Percentiles rank a stretch among this genome's conserved stretches.
These are phyloP conservation scores for Hanseniaspora sp. DNA, from an alignment of 1,139 yeast genomes.

Conservation along the genomic window DNA sequence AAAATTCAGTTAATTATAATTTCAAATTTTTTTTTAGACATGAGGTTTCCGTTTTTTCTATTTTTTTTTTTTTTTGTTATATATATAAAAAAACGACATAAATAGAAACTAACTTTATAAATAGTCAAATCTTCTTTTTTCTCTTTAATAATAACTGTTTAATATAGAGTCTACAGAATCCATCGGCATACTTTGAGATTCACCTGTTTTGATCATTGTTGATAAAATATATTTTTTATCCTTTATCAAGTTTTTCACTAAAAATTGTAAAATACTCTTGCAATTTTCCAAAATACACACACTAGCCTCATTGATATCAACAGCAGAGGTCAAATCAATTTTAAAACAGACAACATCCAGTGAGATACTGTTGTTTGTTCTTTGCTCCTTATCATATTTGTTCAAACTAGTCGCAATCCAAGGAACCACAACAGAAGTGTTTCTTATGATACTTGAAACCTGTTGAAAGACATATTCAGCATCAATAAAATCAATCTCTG, in stretches of 20 bases:
- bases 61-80: no score
- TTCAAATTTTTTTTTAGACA: no score
- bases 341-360: constrained; percentile 19
- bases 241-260: constrained; percentile 37
- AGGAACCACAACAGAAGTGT: constrained; percentile 46
- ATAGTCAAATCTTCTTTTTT: neutral
- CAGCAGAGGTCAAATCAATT: constrained; percentile 37
- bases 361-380: constrained; percentile 32
- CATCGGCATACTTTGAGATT: constrained; percentile 47
- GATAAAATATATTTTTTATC: constrained; percentile 53
- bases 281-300: constrained; percentile 43
- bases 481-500: constrained; percentile 43
- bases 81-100: neutral
- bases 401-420: constrained; percentile 15
- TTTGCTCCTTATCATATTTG: constrained; percentile 15
- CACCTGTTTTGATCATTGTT: constrained; percentile 50
- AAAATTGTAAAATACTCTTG: constrained; percentile 43
- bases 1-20: no score
- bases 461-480: constrained; percentile 51
- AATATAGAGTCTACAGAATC: constrained; percentile 10
- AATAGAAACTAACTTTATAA: no score
- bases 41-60: no score
- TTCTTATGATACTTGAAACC: constrained; percentile 47
- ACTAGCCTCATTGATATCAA: constrained; percentile 29
- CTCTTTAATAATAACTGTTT: constrained; percentile 5